Base-by-base conservation (phyloP, 345 rosid species). In the Garcia nutans region DNA sequence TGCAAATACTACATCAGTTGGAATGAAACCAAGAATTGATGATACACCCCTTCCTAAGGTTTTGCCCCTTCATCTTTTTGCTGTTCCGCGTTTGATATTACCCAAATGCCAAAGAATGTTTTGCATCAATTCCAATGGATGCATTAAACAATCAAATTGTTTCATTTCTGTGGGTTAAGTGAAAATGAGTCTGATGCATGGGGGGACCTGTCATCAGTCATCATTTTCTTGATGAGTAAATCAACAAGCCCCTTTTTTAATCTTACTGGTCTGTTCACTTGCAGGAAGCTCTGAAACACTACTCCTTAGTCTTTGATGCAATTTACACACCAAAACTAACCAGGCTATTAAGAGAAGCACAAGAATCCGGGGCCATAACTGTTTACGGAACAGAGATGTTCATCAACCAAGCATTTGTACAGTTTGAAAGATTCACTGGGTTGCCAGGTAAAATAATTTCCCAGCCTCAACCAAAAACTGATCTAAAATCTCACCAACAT, bases 341-440 rank as follows among this genome's bases (percentile, higher is more conserved):
- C 74, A 85, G 86, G 73, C 93, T 87, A 37, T 80, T 89, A 55
- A 65, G 58, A 79, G 93, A 89, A 77, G 90, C 89, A 65, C 80
- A 84, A 66, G 89, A 89, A 68, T 77, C 79, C 59, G 91, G 93
- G 54, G 89, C 86, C 26, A 84, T 57, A 0, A 66, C 74, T 12
- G 93, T 88, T 37, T 85, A 76, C 17, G 89, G 93, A 23, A 81
- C 88, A 0, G 90, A 89, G 68, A 88, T 88, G 91, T 79, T 89
- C 76, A 74, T 86, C 82, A 85, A 83, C 49, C 90, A 88, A 77
- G 91, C 89, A 64, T 89, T 78, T 68, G 85, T 81, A 80, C 93
- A 86, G 77, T 78, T 86, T 41, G 90, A 88, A 73, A 86, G 79
- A 82, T 89, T 88, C 88, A 86, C 91, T 1, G 88, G 90, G 50